Evolutionary conservation across 2,329 filamentous ascomycete genomes (phyloP), one percentile per base, ranked within the genome.

Genomic region (Calonectria multiphialidica): DNA sequence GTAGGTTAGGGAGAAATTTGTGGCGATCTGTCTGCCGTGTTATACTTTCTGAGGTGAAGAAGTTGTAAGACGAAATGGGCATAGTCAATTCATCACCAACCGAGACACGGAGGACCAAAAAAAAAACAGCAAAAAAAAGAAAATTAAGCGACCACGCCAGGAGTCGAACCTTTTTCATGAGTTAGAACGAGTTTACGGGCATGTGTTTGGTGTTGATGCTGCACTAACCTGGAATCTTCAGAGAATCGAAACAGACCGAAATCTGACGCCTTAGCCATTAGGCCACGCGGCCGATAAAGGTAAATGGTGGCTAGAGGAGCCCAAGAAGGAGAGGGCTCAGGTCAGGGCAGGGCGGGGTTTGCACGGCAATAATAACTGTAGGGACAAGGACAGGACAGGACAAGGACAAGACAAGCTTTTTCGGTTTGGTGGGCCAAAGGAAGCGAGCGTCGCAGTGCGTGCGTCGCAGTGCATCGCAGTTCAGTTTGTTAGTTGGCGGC

Each of bases 231-330:
- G 75, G 75, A 77, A 77, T 77, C 74, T 77, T 72, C 75, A 76
- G 75, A 77, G 75, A 70, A 37, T 70, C 65, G 35, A 49, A 59
- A 49, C 45, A 61, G 23, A 71, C 72, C 74, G 72, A 77, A 76
- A 76, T 75, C 71, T 76, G 76, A 75, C 74, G 74, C 75, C 75
- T 77, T 73, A 76, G 70, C 70, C 73, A 78, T 78, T 74, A 78
- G 74, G 73, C 74, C 76, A 76, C 76, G 73, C 72, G 74, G 66
- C 73, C 70, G 72, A 71, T 75, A 30, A 42, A 28, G 21, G 8
- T n/a, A 1, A 16, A 13, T 10, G 5, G 15, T 10, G 3, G 57
- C 50, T 35, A 63, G 42, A 33, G 13, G 18, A 7, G 30, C 6
- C 23, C 42, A 68, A 40, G 55, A 37, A 13, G 42, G 21, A 8